Evolutionary conservation across 1,139 yeast species (phyloP).

Genomic region (Hyphopichia khmerensis): DNA sequence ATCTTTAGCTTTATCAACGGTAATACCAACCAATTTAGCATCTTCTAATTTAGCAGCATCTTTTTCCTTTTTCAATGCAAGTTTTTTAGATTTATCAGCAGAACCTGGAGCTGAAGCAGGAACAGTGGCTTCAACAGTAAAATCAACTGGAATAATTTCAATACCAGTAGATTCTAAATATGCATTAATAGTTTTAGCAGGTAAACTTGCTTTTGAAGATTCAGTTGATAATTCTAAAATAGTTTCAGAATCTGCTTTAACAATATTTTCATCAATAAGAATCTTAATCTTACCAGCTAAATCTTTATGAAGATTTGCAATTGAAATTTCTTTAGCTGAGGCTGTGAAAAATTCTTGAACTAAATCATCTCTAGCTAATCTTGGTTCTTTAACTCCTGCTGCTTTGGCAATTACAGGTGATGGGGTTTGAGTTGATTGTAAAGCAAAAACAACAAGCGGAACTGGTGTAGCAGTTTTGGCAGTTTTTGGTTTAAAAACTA

Average conservation of each 20-base stretch:
- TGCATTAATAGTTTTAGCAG: constrained; percentile 51
- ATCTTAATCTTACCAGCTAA: constrained; percentile 66
- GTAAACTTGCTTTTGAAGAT: constrained; percentile 54
- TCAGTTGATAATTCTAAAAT: constrained; percentile 60
- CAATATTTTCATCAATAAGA: constrained; percentile 60
- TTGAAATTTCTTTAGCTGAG: constrained; percentile 64
- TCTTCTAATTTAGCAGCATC: constrained; percentile 68
- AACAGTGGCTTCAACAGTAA: constrained; percentile 46
- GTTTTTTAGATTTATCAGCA: constrained; percentile 24
- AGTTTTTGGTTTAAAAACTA: constrained; percentile 90
- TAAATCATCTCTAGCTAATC: constrained; percentile 82
- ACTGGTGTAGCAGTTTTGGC: constrained; percentile 80
- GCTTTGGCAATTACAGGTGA: constrained; percentile 61
- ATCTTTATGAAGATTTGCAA: constrained; percentile 55
- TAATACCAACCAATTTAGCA: constrained; percentile 93
- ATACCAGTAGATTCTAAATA: constrained; percentile 59
- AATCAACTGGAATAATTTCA: constrained; percentile 58
- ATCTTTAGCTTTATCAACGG: constrained; percentile 87
- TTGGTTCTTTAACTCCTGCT: constrained; percentile 78
- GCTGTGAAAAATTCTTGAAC: constrained; percentile 64
- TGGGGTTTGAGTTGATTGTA: constrained; percentile 70
- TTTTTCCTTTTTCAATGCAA: constrained; percentile 32
- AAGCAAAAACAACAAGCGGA: constrained; percentile 80
- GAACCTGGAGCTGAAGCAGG: constrained; percentile 31
- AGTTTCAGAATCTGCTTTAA: constrained; percentile 34